Evolutionary conservation across 176 grass and related monocot genomes (phyloP), one percentile per base, ranked within the genome.

Genomic region (Avena eriantha): DNA sequence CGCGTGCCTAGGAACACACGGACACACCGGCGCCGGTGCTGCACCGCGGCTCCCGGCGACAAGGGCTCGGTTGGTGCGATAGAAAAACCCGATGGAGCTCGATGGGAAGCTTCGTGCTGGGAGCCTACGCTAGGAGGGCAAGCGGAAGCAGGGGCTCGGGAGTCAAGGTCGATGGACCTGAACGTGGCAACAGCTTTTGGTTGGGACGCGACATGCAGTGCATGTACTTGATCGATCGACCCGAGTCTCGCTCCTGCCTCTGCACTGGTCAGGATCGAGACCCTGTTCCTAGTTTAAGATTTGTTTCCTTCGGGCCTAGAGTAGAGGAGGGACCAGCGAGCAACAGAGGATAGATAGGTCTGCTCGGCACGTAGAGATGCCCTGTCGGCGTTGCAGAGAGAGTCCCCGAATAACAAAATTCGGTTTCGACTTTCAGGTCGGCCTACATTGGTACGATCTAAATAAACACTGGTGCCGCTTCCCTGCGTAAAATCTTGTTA

Each of bases 31-130:
- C 43, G 7, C 55, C 81, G 48, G 23, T 64, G 39, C 11, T 29
- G 46, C 33, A 26, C 46, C 84, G 55, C 55, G 14, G 51, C 33
- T 49, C 36, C 51, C 75, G 65, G 16, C 24, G 65, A 49, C 66
- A 43, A 31, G 0, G n/a, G 43, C 55, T 33, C 55, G 66, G 41
- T 77, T 54, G 82, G 77, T 47, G 76, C 35, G 8, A 60, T 69
- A 8, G 15, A 76, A 55, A 80, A 82, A 47, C 0, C 47, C 7
- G 51, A 22, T 10, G 39, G 11, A 3, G 70, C 21, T 16, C 17
- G 4, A 12, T 0, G 10, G 10, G 77, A 83, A 92, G 90, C 90
- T 92, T 86, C 90, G 64, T 85, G 83, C 64, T 49, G 35, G 71
- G 66, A 77, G 51, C 39, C 29, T 29, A 29, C 29, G 34, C 35